Base-by-base conservation (phyloP, 179 eudicot genomes). In the Spergularia azorica region DNA sequence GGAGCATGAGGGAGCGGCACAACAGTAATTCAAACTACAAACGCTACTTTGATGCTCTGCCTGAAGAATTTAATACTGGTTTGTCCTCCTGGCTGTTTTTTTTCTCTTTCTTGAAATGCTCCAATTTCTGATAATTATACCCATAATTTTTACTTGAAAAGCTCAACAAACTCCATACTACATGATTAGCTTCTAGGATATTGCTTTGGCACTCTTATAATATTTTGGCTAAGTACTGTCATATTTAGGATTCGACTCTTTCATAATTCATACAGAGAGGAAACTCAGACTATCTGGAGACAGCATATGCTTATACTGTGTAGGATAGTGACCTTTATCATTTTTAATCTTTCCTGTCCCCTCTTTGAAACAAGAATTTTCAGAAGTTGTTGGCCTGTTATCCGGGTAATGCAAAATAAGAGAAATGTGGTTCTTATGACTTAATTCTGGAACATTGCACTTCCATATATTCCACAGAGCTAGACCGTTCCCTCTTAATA, bases 1-100 rank as follows among this genome's bases (percentile, higher is more conserved):
- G 99, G 99, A 93, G 97, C 90, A 96, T 96, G 98, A 93, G 82
- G 88, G 99, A 96, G 91, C 90, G 85, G 88, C 91, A 91, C 79
- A 84, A 86, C 60, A 15, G 41, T 16, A 50, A 84, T 73, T 96
- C 99, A 63, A 85, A 87, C 74, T 89, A 85, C 80, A 94, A 81
- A 82, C 56, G 67, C 60, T 96, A 91, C 82, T 96, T 96, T 80
- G 98, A 96, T 83, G 41, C 99, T 18, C 82, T 96, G 59, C 99
- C 99, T 11, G 82, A 90, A 79, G 83, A 82, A 39, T 96, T 93
- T 80, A 87, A 96, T 79, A 93, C 99, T 80, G 98, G 99, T 96
- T 57, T 9, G 78, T 51, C 43, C 56, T 48, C 73, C 60, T 75
- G n/a, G 46, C 80, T 82, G 11, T 3, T 13, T 60, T 10, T 68